These are phyloP conservation scores for Backusella tarrabulga DNA, from an alignment of 192 early-diverging fungal genomes.

Conservation along the genomic window DNA sequence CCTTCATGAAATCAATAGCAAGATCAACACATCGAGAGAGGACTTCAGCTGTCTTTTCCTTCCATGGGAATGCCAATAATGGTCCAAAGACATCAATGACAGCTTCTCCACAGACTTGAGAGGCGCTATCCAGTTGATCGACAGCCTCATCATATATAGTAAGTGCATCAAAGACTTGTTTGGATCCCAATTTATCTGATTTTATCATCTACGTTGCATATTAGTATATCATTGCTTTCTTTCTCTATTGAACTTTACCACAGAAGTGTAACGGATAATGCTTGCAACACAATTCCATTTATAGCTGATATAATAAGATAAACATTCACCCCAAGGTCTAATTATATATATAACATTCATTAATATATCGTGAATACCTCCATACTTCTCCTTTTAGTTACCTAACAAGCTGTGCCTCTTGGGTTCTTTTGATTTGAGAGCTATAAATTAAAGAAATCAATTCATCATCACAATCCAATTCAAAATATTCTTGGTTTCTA, in stretches of 20 bases:
- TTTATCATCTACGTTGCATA: background rate
- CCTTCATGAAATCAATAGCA: constrained; percentile 24
- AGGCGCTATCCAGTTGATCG: constrained; percentile 30
- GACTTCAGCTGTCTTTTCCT: constrained; percentile 19
- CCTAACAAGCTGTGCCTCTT: constrained; percentile 13
- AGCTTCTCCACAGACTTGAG: constrained; percentile 23
- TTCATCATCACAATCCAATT: constrained; percentile 1
- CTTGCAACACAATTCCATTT: constrained; percentile 24
- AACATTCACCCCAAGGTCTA: constrained; percentile 21
- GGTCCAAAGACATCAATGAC: constrained; percentile 22
- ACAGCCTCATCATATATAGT: constrained; percentile 23
- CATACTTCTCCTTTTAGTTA: background rate
- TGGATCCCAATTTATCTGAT: background rate
- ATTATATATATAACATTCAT: too few relatives aligned
- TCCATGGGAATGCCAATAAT: constrained; percentile 21
- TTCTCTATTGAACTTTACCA: background rate
- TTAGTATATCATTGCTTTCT: background rate
- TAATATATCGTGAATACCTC: background rate
- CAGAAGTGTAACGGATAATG: constrained; percentile 8
- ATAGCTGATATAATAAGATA: constrained; percentile 19
- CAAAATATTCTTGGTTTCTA: background rate
- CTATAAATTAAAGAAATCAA: background rate
- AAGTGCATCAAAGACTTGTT: constrained; percentile 12
- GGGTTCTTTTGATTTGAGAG: constrained; percentile 13
- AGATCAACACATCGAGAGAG: constrained; percentile 21